A percentile compares a stretch with the other conserved stretches of the same genome.
Evolutionary conservation across 2,329 filamentous ascomycete genomes (phyloP).

Genomic region (Decorospora gaudefroyi): DNA sequence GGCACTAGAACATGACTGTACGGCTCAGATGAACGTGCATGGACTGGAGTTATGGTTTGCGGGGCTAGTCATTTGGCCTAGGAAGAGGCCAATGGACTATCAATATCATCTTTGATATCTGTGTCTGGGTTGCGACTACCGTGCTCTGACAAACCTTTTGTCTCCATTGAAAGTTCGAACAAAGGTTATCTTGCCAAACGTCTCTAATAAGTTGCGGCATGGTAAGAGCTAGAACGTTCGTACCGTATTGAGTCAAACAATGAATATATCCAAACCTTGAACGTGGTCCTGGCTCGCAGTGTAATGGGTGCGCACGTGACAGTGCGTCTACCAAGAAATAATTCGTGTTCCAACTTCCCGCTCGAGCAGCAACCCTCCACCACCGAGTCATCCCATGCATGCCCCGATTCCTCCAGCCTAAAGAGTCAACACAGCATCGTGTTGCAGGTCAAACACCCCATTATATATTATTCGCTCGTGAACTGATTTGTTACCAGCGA

Average conservation of each 20-base stretch:
- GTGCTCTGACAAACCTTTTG: no score
- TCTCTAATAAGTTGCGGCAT: no score
- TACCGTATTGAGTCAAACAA: no score
- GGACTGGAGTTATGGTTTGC: slow-evolving; percentile 37
- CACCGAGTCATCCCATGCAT: slow-evolving; percentile 46
- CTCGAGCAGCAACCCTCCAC: slow-evolving; percentile 12
- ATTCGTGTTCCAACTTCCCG: slow-evolving; percentile 12
- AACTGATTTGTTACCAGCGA: slow-evolving; percentile 52
- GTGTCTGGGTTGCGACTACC: no score
- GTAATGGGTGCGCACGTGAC: slow-evolving; percentile 26
- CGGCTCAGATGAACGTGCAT: slow-evolving; percentile 33
- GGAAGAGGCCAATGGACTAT: slow-evolving; percentile 19
- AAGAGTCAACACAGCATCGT: slow-evolving; percentile 56
- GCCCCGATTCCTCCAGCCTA: slow-evolving; percentile 53
- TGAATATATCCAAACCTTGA: no score
- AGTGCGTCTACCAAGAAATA: slow-evolving; percentile 20
- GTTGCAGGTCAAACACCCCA: slow-evolving; percentile 53
- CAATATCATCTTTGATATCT: slow-evolving; percentile 8
- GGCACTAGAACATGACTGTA: slow-evolving; percentile 3
- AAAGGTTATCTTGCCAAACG: no score
- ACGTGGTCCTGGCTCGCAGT: not conserved
- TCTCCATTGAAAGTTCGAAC: no score
- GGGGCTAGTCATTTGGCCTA: slow-evolving; percentile 15
- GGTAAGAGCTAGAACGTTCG: no score
- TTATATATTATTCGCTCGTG: not conserved